Percentiles rank a stretch among this genome's conserved stretches.
Conservation (phyloP, 2,329 filamentous ascomycete genomes). For the Colletotrichum neosansevieriae region DNA sequence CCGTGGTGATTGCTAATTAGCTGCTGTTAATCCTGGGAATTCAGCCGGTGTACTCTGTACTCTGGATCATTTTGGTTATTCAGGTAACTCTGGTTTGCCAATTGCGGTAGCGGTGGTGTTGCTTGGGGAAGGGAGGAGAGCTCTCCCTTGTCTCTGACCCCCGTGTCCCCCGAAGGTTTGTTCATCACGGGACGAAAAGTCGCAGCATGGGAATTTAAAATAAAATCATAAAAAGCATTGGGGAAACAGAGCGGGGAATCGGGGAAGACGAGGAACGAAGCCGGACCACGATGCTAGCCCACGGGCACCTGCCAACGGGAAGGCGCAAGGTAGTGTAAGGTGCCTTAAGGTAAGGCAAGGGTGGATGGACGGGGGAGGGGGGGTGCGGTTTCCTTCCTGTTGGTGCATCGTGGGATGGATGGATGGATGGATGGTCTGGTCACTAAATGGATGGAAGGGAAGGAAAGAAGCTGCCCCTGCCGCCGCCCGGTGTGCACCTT, state of each 20-base stretch:
- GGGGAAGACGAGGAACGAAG: slow-evolving; percentile 33
- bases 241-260: slow-evolving; percentile 24
- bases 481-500: neutral
- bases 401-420: neutral
- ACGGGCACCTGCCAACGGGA: slow-evolving; percentile 17
- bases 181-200: slow-evolving; percentile 35
- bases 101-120: neutral
- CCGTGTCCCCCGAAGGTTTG: slow-evolving; percentile 15
- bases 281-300: slow-evolving; percentile 29
- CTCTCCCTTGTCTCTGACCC: slow-evolving; percentile 25
- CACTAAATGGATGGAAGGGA: too few species aligned
- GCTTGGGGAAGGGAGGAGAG: neutral
- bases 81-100: slow-evolving; percentile 2
- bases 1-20: neutral
- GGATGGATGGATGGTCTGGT: too few species aligned
- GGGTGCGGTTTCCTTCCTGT: neutral
- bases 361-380: neutral
- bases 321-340: neutral
- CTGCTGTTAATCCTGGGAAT: neutral
- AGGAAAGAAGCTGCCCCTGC: neutral
- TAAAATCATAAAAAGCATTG: slow-evolving; percentile 25
- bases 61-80: neutral
- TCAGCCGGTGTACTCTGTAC: neutral
- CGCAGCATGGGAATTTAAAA: slow-evolving; percentile 29
- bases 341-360: neutral